Evolutionary conservation across 2,329 filamentous ascomycete genomes (phyloP).

Genomic region (Exophiala sp.): DNA sequence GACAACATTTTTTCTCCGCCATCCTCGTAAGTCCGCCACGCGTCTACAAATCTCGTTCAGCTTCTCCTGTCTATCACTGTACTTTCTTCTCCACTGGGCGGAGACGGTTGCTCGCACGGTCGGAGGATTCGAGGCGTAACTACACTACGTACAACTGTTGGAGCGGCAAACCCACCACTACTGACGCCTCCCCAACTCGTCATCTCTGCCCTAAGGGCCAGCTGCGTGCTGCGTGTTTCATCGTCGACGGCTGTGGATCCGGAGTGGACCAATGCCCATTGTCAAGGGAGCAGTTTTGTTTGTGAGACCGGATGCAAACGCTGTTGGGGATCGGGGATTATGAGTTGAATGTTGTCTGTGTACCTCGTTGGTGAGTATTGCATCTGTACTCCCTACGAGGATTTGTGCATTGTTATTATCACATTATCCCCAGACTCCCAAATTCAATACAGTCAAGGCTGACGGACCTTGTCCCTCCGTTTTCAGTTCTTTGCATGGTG

Average conservation of each 20-base stretch:
- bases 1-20: too few relatives aligned
- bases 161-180: too few relatives aligned
- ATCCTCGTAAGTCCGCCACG: too few relatives aligned
- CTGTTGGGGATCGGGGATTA: too few relatives aligned
- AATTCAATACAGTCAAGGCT: background rate
- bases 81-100: background rate
- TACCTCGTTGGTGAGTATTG: too few relatives aligned
- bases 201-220: background rate
- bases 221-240: background rate
- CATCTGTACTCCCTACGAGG: too few relatives aligned
- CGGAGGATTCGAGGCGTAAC: too few relatives aligned
- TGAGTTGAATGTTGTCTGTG: too few relatives aligned
- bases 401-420: too few relatives aligned
- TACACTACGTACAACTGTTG: too few relatives aligned
- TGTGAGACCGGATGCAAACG: too few relatives aligned
- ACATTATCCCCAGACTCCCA: too few relatives aligned
- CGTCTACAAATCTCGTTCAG: background rate
- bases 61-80: background rate
- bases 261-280: background rate
- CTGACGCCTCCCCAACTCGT: background rate
- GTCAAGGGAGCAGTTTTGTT: background rate
- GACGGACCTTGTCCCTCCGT: background rate
- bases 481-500: background rate
- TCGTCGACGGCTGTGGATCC: constrained; percentile 1
- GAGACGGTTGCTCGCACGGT: background rate